Evolutionary conservation across 2,329 filamentous ascomycete species (phyloP).

Genomic region (Alternaria sp.): DNA sequence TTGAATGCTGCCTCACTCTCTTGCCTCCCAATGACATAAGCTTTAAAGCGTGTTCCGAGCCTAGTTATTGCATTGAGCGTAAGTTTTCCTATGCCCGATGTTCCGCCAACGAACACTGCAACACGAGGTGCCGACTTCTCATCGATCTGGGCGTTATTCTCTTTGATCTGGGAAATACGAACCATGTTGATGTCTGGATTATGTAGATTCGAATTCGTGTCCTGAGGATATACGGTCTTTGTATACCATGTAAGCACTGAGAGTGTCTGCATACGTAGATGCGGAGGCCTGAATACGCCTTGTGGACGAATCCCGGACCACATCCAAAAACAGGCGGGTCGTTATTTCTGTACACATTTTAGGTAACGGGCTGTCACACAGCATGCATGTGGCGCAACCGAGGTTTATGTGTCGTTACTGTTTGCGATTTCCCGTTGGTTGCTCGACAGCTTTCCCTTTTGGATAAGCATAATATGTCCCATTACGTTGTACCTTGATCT

Average conservation of each 20-base stretch:
- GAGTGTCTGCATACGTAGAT: background rate
- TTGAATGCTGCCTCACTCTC: constrained; percentile 42
- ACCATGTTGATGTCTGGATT: background rate
- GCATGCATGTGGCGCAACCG: background rate
- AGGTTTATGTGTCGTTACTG: background rate
- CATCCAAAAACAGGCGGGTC: too few relatives aligned
- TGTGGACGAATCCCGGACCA: background rate
- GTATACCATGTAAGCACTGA: background rate
- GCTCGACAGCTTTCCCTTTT: background rate
- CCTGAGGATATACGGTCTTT: background rate
- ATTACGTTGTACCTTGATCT: background rate
- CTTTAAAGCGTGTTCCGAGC: constrained; percentile 47
- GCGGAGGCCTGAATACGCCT: background rate
- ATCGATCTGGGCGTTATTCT: constrained; percentile 52
- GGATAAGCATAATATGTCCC: background rate
- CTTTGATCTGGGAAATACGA: background rate
- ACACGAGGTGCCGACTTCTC: constrained; percentile 50
- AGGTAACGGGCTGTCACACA: background rate
- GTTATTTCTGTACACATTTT: background rate
- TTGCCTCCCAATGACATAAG: constrained; percentile 58
- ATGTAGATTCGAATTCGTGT: background rate
- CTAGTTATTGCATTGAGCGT: constrained; percentile 38
- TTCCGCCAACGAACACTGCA: constrained; percentile 58
- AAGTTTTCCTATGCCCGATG: constrained; percentile 57
- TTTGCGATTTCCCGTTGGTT: background rate